Conservation (phyloP, 1,284 basidiomycete species). For the Irpex rosettiformis region DNA sequence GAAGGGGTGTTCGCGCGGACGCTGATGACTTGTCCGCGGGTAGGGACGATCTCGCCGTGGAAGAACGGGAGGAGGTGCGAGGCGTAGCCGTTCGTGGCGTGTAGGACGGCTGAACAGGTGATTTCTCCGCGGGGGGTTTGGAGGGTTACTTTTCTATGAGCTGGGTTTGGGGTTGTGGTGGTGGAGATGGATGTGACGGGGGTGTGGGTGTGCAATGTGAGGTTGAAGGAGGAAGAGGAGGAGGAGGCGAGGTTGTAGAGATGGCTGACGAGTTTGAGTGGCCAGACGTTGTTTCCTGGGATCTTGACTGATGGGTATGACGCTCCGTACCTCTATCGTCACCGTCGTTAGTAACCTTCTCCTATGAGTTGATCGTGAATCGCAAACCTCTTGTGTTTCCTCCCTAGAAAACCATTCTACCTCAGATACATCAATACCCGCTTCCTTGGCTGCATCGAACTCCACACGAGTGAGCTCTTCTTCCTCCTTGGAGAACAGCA, state of each 20-base stretch:
- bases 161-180: conserved; percentile 12
- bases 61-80: conserved; percentile 63
- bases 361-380: no score
- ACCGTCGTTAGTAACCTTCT: no score
- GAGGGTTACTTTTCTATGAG: conserved; percentile 43
- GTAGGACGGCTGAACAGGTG: conserved; percentile 58
- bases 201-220: conserved; percentile 66
- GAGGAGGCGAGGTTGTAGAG: conserved; percentile 46
- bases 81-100: conserved; percentile 80
- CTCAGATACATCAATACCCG: conserved; percentile 45
- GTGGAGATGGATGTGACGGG: conserved; percentile 50
- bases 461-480: conserved; percentile 37
- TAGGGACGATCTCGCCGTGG: conserved; percentile 63
- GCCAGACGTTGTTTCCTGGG: conserved; percentile 70
- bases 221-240: conserved; percentile 32
- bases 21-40: conserved; percentile 71
- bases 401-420: conserved; percentile 47
- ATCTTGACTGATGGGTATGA: conserved; percentile 47
- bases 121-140: conserved; percentile 59
- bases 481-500: conserved; percentile 50
- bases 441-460: conserved; percentile 48
- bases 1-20: conserved; percentile 46
- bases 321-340: conserved; percentile 50
- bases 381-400: conserved; percentile 51
- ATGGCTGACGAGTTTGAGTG: conserved; percentile 69